Base-by-base conservation (phyloP, 345 rosid genomes). In the Salix suchowensis region DNA sequence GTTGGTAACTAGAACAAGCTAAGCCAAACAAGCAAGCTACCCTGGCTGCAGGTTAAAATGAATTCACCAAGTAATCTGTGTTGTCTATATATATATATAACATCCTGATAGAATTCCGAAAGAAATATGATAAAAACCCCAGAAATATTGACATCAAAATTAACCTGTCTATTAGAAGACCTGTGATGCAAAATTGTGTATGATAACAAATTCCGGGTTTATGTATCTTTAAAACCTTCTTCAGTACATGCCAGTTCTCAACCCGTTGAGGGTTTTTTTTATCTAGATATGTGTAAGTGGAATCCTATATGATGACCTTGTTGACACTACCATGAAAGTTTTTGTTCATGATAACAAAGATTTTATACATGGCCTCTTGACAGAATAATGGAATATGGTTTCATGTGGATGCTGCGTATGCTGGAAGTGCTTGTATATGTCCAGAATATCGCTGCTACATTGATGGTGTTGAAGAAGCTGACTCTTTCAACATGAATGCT, bases 371-470 rank as follows among this genome's bases (percentile, higher is more conserved):
- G 66, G 68, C n/a, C 68, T 74, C 72, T 71, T 71, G 73, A 78
- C 87, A 94, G 97, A 85, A 79, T 66, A 81, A 90, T 73, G 91
- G 76, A 75, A 81, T 94, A 69, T 92, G 97, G 97, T 87, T 92
- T 83, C 98, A 92, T 69, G 87, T 91, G 78, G 98, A 92, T 86
- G 95, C 97, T 73, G 97, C 97, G 5, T 92, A 94, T 68, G 97
- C 98, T 72, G 98, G 95, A 87, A 92, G 95, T 82, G 94, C 97
- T 30, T 94, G 98, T 70, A 81, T 94, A 75, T 92, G 97, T 88
- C 94, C 97, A 9, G 97, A 94, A 86, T 91, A 77, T 79, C 87
- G 97, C 9, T 84, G 84, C 4, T 88, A 91, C 82, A 87, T 92
- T 74, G 80, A 94, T 55, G 98, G 97, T 2, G 89, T 94, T 36